Evolutionary conservation across 179 eudicot species (phyloP).

Genomic region (Drosera spatulata): DNA sequence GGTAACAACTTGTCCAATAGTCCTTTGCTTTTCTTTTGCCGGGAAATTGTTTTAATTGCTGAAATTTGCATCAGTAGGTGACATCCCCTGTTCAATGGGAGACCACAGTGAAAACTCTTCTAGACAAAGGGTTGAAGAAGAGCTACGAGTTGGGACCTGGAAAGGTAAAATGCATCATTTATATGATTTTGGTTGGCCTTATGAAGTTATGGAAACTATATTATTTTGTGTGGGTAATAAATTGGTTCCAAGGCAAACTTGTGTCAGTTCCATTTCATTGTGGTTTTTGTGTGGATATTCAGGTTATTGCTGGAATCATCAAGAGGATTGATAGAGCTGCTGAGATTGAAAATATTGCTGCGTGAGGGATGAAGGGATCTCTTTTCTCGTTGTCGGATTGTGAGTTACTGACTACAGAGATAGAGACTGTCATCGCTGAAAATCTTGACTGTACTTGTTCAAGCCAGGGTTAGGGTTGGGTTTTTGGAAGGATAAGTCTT

Average conservation of each 20-base stretch:
- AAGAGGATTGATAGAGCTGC: slow-evolving; percentile 78
- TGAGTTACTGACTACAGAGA: not conserved
- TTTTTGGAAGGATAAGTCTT: not conserved
- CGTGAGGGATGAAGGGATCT: slow-evolving; percentile 18
- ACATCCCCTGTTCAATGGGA: slow-evolving; percentile 98
- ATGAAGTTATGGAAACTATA: no score
- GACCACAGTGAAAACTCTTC: slow-evolving; percentile 71
- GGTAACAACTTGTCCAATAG: slow-evolving; percentile 22
- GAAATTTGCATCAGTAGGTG: slow-evolving; percentile 31
- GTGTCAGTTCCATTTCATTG: not conserved
- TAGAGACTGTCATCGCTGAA: not conserved
- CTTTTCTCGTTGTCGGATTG: not conserved
- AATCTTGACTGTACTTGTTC: not conserved
- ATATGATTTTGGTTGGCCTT: not conserved
- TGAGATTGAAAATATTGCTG: slow-evolving; percentile 60
- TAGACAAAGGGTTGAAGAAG: slow-evolving; percentile 61
- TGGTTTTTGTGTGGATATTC: slow-evolving; percentile 5
- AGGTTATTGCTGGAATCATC: slow-evolving; percentile 89
- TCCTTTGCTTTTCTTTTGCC: not conserved
- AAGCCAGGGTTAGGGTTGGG: not conserved
- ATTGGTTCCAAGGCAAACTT: not conserved
- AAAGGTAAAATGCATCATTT: slow-evolving; percentile 40
- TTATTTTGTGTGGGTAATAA: not conserved
- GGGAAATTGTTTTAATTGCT: not conserved
- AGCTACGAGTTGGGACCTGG: slow-evolving; percentile 95